Evolutionary conservation across 257 asterid genomes (phyloP).

Genomic region (Eucommia ulmoides): DNA sequence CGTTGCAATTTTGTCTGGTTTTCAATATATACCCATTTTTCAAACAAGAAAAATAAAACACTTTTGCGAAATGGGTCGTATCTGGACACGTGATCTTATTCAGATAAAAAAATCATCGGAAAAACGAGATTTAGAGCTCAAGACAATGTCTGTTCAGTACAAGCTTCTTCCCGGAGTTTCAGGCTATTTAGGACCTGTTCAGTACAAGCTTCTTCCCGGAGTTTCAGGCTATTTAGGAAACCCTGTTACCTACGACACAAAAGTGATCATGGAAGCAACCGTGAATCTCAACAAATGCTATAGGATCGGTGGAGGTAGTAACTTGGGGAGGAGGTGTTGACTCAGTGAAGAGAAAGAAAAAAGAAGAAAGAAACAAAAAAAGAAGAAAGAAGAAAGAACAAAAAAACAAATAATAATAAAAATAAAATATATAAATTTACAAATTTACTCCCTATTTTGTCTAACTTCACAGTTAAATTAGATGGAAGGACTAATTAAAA

Average conservation of each 20-base stretch:
- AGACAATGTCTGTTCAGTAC: too few species aligned
- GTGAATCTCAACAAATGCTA: slow-evolving; percentile 30
- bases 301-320: slow-evolving; percentile 47
- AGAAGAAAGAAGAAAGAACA: too few species aligned
- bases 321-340: too few species aligned
- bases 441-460: too few species aligned
- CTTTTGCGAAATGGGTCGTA: slow-evolving; percentile 19
- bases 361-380: too few species aligned
- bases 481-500: too few species aligned
- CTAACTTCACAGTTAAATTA: too few species aligned
- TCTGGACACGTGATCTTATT: slow-evolving; percentile 14
- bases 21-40: slow-evolving; percentile 12
- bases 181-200: slow-evolving; percentile 44
- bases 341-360: too few species aligned
- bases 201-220: slow-evolving; percentile 65
- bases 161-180: slow-evolving; percentile 73
- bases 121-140: slow-evolving; percentile 13
- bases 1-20: too few species aligned
- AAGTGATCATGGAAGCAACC: slow-evolving; percentile 55
- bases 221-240: slow-evolving; percentile 65
- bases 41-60: slow-evolving; percentile 23
- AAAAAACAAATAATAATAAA: too few species aligned
- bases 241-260: slow-evolving; percentile 35
- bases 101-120: slow-evolving; percentile 16
- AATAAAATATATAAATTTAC: too few species aligned